Conservation (phyloP, 495 filamentous ascomycete species). For the Penicillium lividum region DNA sequence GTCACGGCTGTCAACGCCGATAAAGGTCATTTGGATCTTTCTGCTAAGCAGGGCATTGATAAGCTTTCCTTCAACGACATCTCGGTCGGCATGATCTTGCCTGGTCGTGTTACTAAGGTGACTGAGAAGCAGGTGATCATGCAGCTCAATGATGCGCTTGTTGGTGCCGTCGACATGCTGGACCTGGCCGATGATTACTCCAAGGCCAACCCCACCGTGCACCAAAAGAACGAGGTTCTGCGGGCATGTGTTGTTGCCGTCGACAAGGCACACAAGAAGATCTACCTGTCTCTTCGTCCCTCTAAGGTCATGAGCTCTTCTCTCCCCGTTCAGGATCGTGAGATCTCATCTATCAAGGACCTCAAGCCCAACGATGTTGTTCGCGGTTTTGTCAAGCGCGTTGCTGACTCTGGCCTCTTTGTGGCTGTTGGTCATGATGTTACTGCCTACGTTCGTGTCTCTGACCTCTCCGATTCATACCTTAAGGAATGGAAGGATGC, state of each 20-base stretch:
- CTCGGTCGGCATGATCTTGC: slow-evolving; percentile 73
- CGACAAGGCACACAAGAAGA: slow-evolving; percentile 78
- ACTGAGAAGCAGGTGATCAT: slow-evolving; percentile 81
- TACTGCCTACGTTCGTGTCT: slow-evolving; percentile 78
- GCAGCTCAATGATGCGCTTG: slow-evolving; percentile 75
- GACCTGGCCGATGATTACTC: slow-evolving; percentile 87
- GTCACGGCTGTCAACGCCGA: slow-evolving; percentile 74
- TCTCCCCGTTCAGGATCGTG: slow-evolving; percentile 75
- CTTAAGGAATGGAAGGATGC: slow-evolving; percentile 95
- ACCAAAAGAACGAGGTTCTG: slow-evolving; percentile 80
- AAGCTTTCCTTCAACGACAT: slow-evolving; percentile 67
- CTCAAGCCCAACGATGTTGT: slow-evolving; percentile 77
- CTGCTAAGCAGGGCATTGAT: slow-evolving; percentile 60
- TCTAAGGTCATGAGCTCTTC: slow-evolving; percentile 88
- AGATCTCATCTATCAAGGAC: slow-evolving; percentile 67
- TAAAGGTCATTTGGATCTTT: slow-evolving; percentile 77
- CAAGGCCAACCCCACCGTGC: slow-evolving; percentile 64
- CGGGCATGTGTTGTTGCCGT: slow-evolving; percentile 79
- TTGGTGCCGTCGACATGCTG: slow-evolving; percentile 70
- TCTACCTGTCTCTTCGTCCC: slow-evolving; percentile 79
- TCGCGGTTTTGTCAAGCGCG: slow-evolving; percentile 85
- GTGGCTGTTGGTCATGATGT: slow-evolving; percentile 75
- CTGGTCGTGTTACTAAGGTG: slow-evolving; percentile 80
- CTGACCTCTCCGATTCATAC: slow-evolving; percentile 85
- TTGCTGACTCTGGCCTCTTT: slow-evolving; percentile 84